Evolutionary conservation across 139 green algal species (phyloP), one percentile per base, ranked within the genome.

Genomic region (Volvox reticuliferus): DNA sequence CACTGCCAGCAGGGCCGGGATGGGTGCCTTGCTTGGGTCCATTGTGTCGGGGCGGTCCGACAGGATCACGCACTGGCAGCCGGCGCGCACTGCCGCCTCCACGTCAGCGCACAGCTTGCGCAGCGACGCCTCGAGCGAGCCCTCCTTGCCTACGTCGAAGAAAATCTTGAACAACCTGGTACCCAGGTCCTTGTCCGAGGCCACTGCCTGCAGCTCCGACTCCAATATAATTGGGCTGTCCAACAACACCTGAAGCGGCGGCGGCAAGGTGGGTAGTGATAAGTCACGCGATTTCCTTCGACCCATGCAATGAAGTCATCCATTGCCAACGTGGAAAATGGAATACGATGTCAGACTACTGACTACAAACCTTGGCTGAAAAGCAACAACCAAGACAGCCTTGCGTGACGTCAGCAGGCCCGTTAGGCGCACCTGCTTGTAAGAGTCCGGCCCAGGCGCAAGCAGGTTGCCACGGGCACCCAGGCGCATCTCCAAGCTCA

Each of bases 381-480:
- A 55, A 14, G 44, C 5, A 55, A 55, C 9, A 9, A 55, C 44
- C 5, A 55, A 55, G 9, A 55, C 9, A 55, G 44, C 44, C 44
- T 55, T 14, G 44, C 44, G 44, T 55, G 9, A 55, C 44, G 9
- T 55, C 44, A 55, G 44, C 44, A 9, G 44, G 5, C 44, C 44
- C 44, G 5, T 55, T 5, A 55, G 86, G 3, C 87, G n/a, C 67
- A 98, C 94, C 96, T 97, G 97, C 71, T 91, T 91, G 94, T 97
- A 98, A 17, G 93, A 91, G 91, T 97, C 95, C 0, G 90, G 73
- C 30, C 94, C 94, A 5, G 99, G 96, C 81, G 96, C 78, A 69
- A 99, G 96, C 93, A 99, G 94, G 96, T 99, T 99, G 91, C 99
- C 98, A 85, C 98, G 96, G 30, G 93, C 94, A 77, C 98, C 98